phyloP scores from a whole-genome alignment of 2,329 filamentous ascomycete genomes.

The Pseudogymnoascus sp. region DNA sequence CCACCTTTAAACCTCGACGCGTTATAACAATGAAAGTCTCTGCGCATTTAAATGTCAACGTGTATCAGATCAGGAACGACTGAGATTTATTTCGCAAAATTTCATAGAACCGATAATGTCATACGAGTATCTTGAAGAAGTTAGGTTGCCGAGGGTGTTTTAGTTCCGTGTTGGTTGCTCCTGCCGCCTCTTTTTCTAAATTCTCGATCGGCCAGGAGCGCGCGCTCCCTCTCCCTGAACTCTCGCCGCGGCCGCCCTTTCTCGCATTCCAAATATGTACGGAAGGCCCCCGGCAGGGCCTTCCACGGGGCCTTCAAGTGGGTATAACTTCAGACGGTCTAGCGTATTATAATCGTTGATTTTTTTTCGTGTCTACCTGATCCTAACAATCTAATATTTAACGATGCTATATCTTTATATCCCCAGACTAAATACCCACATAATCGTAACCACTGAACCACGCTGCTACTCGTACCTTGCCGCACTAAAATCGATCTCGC shows the following conservation, averaged over 20 bases:
- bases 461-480: not conserved
- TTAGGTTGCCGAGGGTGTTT: not conserved
- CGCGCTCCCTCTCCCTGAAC: not conserved
- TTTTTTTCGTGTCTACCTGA: not conserved
- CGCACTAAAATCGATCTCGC: not conserved
- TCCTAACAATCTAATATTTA: not conserved
- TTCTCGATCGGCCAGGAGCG: not conserved
- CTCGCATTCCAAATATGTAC: not conserved
- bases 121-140: not conserved
- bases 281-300: not conserved
- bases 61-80: not conserved
- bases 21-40: not conserved
- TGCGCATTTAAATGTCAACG: not conserved
- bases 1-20: not conserved
- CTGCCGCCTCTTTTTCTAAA: not conserved
- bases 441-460: not conserved
- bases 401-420: not conserved
- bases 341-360: not conserved
- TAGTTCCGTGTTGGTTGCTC: not conserved
- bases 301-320: not conserved
- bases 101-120: not conserved
- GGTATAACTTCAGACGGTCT: not conserved
- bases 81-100: not conserved
- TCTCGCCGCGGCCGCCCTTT: not conserved
- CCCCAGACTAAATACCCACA: not conserved